Evolutionary conservation across 768 basidiomycete species (phyloP), one percentile per base, ranked within the genome.

Genomic region (Mycena kentingensis): DNA sequence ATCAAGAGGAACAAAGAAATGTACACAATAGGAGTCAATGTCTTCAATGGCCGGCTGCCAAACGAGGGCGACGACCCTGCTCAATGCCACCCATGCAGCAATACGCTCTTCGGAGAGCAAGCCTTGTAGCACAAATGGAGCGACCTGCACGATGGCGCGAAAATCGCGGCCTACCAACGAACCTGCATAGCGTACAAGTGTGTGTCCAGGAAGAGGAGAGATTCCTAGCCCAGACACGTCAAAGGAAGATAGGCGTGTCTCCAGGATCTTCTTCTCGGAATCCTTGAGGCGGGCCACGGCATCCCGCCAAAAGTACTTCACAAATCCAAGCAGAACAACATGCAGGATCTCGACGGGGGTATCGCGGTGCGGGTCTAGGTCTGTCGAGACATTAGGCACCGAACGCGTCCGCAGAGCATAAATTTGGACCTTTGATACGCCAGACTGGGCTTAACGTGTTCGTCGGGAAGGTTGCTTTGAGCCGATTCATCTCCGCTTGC

Each of bases 271-370:
- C 26, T 42, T 35, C 26, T 52, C 46, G n/a, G 19, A 21, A 32
- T 34, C 43, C 28, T 60, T n/a, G n/a, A n/a, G 43, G 10, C 28
- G 45, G 57, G 63, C 65, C 58, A 48, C 47, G 11, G 47, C 47
- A 38, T 48, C 47, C 31, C 47, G 21, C 47, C 47, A 37, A 35
- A 35, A 67, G 7, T 69, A 67, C 41, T 69, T 69, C 31, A 55
- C 50, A 3, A 57, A 28, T 2, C 67, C 66, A 4, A 68, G 61
- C 2, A 66, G 52, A 13, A 59, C 34, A 1, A 60, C 60, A 43
- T 68, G 65, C 2, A 68, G 57, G 12, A 65, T 50, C 48, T 68
- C 63, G 15, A 60, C 50, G 3, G 66, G 64, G 0, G 64, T 62
- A 41, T 69, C 67, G 5, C 39, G 12, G 29, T 58, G 48, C 8